phyloP scores from a whole-genome alignment of 345 rosid genomes.

The Lepidium sativum region DNA sequence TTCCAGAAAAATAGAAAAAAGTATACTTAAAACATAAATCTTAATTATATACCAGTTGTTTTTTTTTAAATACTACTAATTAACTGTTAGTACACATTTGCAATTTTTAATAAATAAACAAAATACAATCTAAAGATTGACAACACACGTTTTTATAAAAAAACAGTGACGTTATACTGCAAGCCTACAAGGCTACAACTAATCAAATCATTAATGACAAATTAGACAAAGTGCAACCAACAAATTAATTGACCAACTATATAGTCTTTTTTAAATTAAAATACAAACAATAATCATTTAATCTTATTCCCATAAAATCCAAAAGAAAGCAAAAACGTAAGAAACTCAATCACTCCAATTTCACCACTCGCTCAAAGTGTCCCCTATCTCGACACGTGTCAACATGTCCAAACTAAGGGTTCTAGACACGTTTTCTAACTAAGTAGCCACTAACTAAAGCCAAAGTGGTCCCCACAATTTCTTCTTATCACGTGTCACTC shows the following conservation, averaged over 20 bases:
- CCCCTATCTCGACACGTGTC: slow-evolving; percentile 27
- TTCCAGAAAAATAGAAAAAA: no score
- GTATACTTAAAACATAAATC: no score
- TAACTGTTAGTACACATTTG: neutral
- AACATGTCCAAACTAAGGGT: neutral
- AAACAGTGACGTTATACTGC: neutral
- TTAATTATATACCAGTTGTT: no score
- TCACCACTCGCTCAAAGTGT: neutral
- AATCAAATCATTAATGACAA: slow-evolving; percentile 13
- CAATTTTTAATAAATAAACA: neutral
- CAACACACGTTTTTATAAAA: no score
- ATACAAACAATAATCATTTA: neutral
- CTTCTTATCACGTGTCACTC: slow-evolving; percentile 20
- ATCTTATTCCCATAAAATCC: neutral
- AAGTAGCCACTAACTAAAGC: neutral
- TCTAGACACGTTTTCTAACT: slow-evolving; percentile 17
- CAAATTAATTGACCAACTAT: slow-evolving; percentile 21
- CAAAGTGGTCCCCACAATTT: slow-evolving; percentile 12
- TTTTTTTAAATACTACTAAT: no score
- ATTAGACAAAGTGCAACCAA: slow-evolving; percentile 15
- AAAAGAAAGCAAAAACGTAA: neutral
- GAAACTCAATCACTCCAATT: neutral
- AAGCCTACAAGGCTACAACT: slow-evolving; percentile 6
- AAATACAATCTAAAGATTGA: neutral
- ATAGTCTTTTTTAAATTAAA: neutral